Base-by-base conservation (phyloP, 768 basidiomycete genomes). In the Antrodiella citrinella region DNA sequence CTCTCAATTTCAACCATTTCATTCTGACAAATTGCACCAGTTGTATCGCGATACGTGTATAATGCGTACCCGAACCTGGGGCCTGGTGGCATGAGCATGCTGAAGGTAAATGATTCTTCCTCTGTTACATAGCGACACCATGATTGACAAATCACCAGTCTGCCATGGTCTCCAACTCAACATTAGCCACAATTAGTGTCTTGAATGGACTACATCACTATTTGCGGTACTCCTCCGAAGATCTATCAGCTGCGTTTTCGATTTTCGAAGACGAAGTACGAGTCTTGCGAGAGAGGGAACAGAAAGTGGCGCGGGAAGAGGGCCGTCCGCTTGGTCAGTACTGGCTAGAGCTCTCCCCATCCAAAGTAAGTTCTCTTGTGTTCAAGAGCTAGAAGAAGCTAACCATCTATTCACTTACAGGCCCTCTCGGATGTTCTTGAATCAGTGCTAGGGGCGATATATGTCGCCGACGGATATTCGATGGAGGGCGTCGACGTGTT, bases 81-180 rank as follows among this genome's bases (percentile, higher is more conserved):
- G 35, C 86, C 89, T 18, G 91, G 88, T 35, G 81, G 75, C n/a
- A 69, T 93, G 57, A 87, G 86, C 3, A 65, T 90, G 59, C 64
- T 91, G 19, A 93, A 92, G 76, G 90, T 80, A 56, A 7, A 59
- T n/a, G n/a, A n/a, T n/a, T n/a, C n/a, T n/a, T n/a, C n/a, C n/a
- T 35, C 7, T 35, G 30, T 15, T 35, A 35, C 30, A 15, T 15
- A 35, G 30, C 15, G 7, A 7, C 30, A 35, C 7, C 30, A 15
- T 7, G 30, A 35, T n/a, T n/a, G 30, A 35, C 7, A 7, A 35
- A 35, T 35, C 7, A 35, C 30, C 57, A 91, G 90, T 77, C 80
- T 23, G 84, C 86, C 5, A 91, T 92, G 88, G 88, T 92, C 22
- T 88, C 86, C 3, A 91, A 91, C 63, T 75, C 80, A 24, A 72